Evolutionary conservation across 495 filamentous ascomycete species (phyloP).

Genomic region (Acidiella bohemica): DNA sequence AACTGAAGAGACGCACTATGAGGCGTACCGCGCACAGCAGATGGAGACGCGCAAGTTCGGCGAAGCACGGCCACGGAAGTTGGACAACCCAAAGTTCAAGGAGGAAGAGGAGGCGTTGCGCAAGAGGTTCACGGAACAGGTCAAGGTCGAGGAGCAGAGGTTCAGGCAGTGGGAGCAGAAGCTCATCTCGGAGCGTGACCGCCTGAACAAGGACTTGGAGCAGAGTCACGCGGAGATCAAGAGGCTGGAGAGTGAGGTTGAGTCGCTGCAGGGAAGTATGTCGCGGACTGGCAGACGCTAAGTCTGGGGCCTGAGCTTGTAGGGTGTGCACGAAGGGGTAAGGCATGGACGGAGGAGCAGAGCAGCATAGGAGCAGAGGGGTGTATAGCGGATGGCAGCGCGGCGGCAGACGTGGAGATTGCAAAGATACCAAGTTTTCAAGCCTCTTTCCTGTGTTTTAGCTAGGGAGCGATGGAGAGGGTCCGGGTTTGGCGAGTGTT

Average conservation of each 20-base stretch:
- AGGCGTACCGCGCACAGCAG: conserved; percentile 95
- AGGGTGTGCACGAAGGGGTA: not conserved
- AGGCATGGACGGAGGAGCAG: not conserved
- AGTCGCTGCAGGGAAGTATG: conserved; percentile 81
- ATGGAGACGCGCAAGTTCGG: conserved; percentile 99
- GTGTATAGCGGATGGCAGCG: no score
- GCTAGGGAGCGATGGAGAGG: no score
- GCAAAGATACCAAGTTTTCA: no score
- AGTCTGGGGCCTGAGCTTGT: not conserved
- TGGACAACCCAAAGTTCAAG: conserved; percentile 99
- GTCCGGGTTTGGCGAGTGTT: no score
- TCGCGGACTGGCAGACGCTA: conserved; percentile 93
- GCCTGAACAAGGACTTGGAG: conserved; percentile 98
- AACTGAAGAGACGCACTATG: conserved; percentile 97
- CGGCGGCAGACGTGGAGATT: no score
- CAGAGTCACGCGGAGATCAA: conserved; percentile 95
- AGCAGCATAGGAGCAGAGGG: no score
- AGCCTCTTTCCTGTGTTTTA: no score
- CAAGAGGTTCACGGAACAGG: conserved; percentile 98
- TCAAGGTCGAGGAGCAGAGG: conserved; percentile 97
- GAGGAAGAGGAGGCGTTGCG: conserved; percentile 95
- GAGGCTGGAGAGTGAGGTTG: conserved; percentile 81
- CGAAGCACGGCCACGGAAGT: conserved; percentile 88
- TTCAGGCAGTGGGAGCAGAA: conserved; percentile 99
- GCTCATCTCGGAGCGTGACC: conserved; percentile 92